phyloP scores from a whole-genome alignment of 2,329 filamentous ascomycete species.

The Waltergamsia citrina region DNA sequence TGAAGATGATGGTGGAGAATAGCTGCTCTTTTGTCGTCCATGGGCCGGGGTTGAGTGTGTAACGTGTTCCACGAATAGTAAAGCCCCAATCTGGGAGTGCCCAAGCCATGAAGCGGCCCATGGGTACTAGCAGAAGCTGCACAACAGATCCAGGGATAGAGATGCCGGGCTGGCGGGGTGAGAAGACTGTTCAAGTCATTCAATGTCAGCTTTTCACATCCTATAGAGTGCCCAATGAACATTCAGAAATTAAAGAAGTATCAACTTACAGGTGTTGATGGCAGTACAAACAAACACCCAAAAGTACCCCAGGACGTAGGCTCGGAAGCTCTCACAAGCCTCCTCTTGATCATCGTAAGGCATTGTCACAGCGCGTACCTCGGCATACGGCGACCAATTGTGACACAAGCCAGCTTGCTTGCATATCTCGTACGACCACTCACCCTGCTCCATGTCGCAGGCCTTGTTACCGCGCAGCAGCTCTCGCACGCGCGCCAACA shows the following conservation, averaged over 20 bases:
- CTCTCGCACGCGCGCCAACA: slow-evolving; percentile 11
- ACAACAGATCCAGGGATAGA: slow-evolving; percentile 21
- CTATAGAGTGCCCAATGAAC: too few species aligned
- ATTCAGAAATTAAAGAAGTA: too few species aligned
- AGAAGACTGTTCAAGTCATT: slow-evolving; percentile 5
- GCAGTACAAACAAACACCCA: slow-evolving; percentile 15
- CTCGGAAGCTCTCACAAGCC: slow-evolving; percentile 16
- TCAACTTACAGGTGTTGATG: slow-evolving; percentile 8
- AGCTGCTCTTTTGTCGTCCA: slow-evolving; percentile 34
- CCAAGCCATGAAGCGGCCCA: slow-evolving; percentile 26
- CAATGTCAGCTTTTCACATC: background rate
- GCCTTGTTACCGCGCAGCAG: slow-evolving; percentile 13
- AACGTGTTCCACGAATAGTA: slow-evolving; percentile 17
- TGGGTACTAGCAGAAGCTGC: slow-evolving; percentile 31
- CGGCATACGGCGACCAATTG: slow-evolving; percentile 14
- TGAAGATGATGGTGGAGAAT: slow-evolving; percentile 26
- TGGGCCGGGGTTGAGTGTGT: slow-evolving; percentile 28
- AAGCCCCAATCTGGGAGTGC: slow-evolving; percentile 32
- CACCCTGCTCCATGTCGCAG: slow-evolving; percentile 15
- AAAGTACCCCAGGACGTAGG: slow-evolving; percentile 15
- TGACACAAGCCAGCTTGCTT: slow-evolving; percentile 11
- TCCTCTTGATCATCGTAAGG: slow-evolving; percentile 16
- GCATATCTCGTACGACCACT: slow-evolving; percentile 16
- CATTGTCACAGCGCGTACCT: slow-evolving; percentile 15
- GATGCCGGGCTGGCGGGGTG: slow-evolving; percentile 9